phyloP scores from a whole-genome alignment of 2,329 filamentous ascomycete genomes.

The Penicillium fuscoglaucum region DNA sequence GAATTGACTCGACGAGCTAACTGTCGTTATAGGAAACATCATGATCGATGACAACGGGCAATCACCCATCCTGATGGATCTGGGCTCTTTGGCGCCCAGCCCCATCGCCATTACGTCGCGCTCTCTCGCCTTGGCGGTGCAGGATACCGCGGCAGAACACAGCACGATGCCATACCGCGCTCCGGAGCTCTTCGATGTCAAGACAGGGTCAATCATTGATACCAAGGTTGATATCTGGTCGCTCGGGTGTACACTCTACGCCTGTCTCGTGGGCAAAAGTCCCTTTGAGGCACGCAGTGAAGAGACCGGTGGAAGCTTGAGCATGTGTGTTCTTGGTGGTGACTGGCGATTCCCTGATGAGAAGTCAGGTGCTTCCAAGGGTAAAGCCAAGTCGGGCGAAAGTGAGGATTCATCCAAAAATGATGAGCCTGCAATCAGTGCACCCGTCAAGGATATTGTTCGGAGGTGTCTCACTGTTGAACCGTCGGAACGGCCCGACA shows the following conservation, averaged over 20 bases:
- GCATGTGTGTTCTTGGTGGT: constrained; percentile 86
- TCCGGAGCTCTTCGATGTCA: constrained; percentile 96
- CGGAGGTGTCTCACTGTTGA: constrained; percentile 83
- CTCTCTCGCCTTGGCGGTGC: constrained; percentile 84
- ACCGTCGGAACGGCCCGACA: constrained; percentile 80
- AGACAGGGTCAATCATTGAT: constrained; percentile 86
- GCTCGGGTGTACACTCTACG: constrained; percentile 94
- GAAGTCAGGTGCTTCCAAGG: constrained; percentile 59
- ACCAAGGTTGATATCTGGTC: constrained; percentile 99
- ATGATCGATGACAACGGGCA: constrained; percentile 94
- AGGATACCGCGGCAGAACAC: constrained; percentile 93
- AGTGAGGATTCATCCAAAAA: constrained; percentile 25
- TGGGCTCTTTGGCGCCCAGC: constrained; percentile 84
- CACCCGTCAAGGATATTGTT: constrained; percentile 82
- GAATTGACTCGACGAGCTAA: background rate
- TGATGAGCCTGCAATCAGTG: constrained; percentile 65
- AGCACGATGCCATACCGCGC: constrained; percentile 98
- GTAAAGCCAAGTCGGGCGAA: constrained; percentile 53
- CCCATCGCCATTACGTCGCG: constrained; percentile 88
- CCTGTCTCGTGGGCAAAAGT: constrained; percentile 92
- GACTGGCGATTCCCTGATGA: constrained; percentile 98
- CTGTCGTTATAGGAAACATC: constrained; percentile 68
- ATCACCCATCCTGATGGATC: constrained; percentile 92
- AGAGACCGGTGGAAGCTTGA: constrained; percentile 90
- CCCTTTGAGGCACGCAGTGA: constrained; percentile 95